phyloP scores from a whole-genome alignment of 2,329 filamentous ascomycete species.

The Trichoderma sp. region DNA sequence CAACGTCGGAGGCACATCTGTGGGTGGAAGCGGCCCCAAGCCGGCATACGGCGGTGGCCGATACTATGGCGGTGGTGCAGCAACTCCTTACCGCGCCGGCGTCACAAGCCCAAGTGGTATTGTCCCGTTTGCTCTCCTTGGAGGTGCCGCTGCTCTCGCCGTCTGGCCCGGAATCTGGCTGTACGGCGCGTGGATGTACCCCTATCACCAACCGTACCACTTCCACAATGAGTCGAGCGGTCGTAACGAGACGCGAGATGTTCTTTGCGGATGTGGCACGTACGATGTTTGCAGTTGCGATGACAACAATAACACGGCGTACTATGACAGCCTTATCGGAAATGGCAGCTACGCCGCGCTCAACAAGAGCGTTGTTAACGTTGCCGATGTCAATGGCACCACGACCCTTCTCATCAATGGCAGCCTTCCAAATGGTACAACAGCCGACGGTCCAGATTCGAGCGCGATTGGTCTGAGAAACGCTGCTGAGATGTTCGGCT shows the following conservation, averaged over 20 bases:
- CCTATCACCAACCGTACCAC: slow-evolving; percentile 44
- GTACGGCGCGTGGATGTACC: slow-evolving; percentile 62
- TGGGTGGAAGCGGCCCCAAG: slow-evolving; percentile 57
- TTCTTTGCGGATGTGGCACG: slow-evolving; percentile 55
- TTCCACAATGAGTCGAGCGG: slow-evolving; percentile 54
- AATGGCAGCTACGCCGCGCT: slow-evolving; percentile 61
- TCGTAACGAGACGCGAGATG: slow-evolving; percentile 37
- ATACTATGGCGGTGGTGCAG: slow-evolving; percentile 68
- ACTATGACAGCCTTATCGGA: slow-evolving; percentile 64
- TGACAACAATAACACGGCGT: slow-evolving; percentile 61
- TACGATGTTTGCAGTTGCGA: slow-evolving; percentile 64
- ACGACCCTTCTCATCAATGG: slow-evolving; percentile 71
- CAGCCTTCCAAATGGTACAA: slow-evolving; percentile 70
- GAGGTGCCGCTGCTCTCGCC: slow-evolving; percentile 47
- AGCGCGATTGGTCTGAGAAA: slow-evolving; percentile 37
- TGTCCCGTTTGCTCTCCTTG: slow-evolving; percentile 53
- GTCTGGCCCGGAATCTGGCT: slow-evolving; percentile 69
- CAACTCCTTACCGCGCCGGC: slow-evolving; percentile 61
- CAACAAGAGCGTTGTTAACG: slow-evolving; percentile 62
- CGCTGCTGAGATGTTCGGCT: slow-evolving; percentile 45
- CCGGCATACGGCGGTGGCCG: slow-evolving; percentile 61
- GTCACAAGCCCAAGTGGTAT: slow-evolving; percentile 47
- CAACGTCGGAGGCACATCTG: slow-evolving; percentile 54
- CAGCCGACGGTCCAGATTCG: slow-evolving; percentile 39
- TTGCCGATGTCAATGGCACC: slow-evolving; percentile 47